These are phyloP conservation scores for Suhomyces maxii DNA, from an alignment of 1,139 yeast genomes.

Conservation along the genomic window DNA sequence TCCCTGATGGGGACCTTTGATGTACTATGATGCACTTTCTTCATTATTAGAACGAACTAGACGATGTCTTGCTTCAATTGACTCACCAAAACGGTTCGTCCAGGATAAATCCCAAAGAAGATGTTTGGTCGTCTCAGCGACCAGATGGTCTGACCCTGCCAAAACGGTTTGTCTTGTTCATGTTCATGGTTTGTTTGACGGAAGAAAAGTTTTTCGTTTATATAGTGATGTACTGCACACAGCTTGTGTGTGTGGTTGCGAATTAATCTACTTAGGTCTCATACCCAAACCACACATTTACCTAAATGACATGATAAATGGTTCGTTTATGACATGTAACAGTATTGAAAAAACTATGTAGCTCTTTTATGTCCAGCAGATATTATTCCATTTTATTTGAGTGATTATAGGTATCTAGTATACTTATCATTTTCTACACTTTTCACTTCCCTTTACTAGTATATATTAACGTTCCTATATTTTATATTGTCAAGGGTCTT, in stretches of 20 bases:
- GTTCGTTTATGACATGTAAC: too few species aligned
- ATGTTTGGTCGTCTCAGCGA: slow-evolving; percentile 27
- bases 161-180: slow-evolving; percentile 12
- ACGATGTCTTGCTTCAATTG: slow-evolving; percentile 33
- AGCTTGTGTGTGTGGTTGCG: background rate
- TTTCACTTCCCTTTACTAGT: too few species aligned
- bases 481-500: too few species aligned
- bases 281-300: too few species aligned
- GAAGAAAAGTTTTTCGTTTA: slow-evolving; percentile 4
- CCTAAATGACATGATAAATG: too few species aligned
- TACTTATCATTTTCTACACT: too few species aligned
- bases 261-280: too few species aligned
- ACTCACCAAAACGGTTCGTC: slow-evolving; percentile 49
- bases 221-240: slow-evolving; percentile 3
- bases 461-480: too few species aligned
- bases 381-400: too few species aligned
- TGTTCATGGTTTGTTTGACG: slow-evolving; percentile 1
- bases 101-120: slow-evolving; percentile 38
- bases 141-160: slow-evolving; percentile 19
- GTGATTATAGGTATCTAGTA: too few species aligned
- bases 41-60: slow-evolving; percentile 16
- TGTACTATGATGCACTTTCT: slow-evolving; percentile 53
- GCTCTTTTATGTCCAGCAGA: too few species aligned
- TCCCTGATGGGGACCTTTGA: slow-evolving; percentile 28
- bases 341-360: too few species aligned